Conservation (phyloP, 305 asterid species). For the Withania somnifera region DNA sequence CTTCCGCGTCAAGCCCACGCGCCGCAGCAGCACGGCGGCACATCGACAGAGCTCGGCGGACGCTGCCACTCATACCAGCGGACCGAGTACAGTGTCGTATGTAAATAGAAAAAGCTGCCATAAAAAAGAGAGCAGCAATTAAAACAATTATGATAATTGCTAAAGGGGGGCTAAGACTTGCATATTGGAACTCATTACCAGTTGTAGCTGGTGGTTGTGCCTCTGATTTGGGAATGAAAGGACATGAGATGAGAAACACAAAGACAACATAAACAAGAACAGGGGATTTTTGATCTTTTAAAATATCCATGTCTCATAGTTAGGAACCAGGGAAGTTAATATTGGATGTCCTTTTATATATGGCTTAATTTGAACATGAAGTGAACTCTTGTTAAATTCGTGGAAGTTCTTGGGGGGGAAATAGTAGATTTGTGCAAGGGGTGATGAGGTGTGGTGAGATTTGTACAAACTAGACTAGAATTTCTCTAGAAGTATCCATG, state of each 20-base stretch:
- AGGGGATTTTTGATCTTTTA: neutral
- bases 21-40: constrained; percentile 22
- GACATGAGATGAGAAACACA: neutral
- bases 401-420: too few relatives aligned
- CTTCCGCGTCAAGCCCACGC: constrained; percentile 29
- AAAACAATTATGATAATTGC: constrained; percentile 35
- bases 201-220: constrained; percentile 16
- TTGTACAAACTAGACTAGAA: too few relatives aligned
- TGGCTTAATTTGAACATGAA: neutral
- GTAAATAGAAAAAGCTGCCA: constrained; percentile 38
- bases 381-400: neutral
- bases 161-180: constrained; percentile 31
- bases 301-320: neutral
- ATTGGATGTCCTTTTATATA: neutral
- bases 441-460: too few relatives aligned
- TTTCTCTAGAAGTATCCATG: too few relatives aligned
- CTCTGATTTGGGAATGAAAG: neutral
- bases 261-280: neutral
- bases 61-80: neutral
- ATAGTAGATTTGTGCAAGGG: too few relatives aligned
- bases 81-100: constrained; percentile 30
- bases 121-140: constrained; percentile 32
- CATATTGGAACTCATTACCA: neutral
- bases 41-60: constrained; percentile 20
- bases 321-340: neutral